These are phyloP conservation scores for Pythium folliculosum DNA, from an alignment of 352 stramenopile genomes.

Conservation along the genomic window DNA sequence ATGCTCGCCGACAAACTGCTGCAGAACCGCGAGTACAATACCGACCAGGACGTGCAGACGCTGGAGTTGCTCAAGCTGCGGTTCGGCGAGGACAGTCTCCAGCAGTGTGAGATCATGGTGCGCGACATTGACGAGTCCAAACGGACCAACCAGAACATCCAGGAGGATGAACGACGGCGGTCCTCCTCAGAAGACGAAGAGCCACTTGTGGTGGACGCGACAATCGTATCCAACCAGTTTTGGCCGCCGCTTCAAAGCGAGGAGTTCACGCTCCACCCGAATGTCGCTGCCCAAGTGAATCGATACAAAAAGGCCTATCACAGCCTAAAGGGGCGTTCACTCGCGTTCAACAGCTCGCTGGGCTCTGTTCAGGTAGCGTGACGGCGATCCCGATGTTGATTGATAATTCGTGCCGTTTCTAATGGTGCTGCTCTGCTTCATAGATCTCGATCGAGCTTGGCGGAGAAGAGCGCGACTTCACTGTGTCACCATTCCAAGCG, in stretches of 20 bases:
- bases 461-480: constrained; percentile 79
- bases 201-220: constrained; percentile 74
- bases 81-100: constrained; percentile 94
- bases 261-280: constrained; percentile 89
- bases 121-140: constrained; percentile 98
- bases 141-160: constrained; percentile 91
- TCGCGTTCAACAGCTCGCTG: constrained; percentile 94
- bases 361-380: constrained; percentile 83
- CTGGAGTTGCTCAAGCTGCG: constrained; percentile 97
- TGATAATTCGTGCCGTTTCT: background rate
- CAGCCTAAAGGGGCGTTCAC: constrained; percentile 91
- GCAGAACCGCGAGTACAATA: constrained; percentile 93
- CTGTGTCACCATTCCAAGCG: constrained; percentile 92
- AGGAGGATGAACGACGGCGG: constrained; percentile 38
- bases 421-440: background rate
- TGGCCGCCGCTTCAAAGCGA: constrained; percentile 96
- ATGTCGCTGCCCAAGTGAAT: constrained; percentile 77
- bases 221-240: constrained; percentile 97
- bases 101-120: constrained; percentile 98
- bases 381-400: background rate
- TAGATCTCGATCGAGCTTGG: constrained; percentile 89
- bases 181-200: background rate
- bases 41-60: constrained; percentile 93
- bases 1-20: constrained; percentile 98
- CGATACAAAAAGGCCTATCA: constrained; percentile 91